Percentiles rank a stretch among this genome's conserved stretches.
These are phyloP conservation scores for Fusarium subtropicale DNA, from an alignment of 2,329 filamentous ascomycete species.

Conservation along the genomic window DNA sequence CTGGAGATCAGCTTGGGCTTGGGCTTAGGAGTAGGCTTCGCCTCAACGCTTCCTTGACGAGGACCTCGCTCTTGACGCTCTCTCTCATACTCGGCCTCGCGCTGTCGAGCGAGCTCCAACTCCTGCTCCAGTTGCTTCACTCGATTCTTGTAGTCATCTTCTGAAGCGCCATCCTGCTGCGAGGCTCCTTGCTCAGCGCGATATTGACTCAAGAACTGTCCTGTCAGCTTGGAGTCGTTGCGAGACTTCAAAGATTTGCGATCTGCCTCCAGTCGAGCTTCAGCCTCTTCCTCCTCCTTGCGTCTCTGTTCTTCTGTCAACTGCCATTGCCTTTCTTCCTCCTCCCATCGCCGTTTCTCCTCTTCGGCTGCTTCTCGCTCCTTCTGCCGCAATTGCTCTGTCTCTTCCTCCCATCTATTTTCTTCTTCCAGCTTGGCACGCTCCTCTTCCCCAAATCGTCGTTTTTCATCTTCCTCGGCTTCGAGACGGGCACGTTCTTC, in stretches of 20 bases:
- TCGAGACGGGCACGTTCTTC: conserved; percentile 69
- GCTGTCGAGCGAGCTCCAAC: conserved; percentile 69
- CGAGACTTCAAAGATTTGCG: conserved; percentile 70
- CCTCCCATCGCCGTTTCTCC: conserved; percentile 80
- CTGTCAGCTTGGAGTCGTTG: conserved; percentile 77
- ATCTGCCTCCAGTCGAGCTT: conserved; percentile 74
- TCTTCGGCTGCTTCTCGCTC: conserved; percentile 72
- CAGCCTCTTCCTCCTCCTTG: conserved; percentile 78
- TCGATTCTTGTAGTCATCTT: conserved; percentile 69
- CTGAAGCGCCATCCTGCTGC: conserved; percentile 48
- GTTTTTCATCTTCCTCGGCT: conserved; percentile 64
- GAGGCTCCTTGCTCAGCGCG: conserved; percentile 70
- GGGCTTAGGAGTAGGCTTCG: conserved; percentile 40
- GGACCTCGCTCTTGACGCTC: conserved; percentile 64
- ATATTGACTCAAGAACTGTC: conserved; percentile 89
- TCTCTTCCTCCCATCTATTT: conserved; percentile 74
- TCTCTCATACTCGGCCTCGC: conserved; percentile 72
- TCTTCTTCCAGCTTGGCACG: conserved; percentile 72
- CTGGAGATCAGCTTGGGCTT: conserved; percentile 52
- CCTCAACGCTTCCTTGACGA: conserved; percentile 24
- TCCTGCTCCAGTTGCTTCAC: conserved; percentile 84
- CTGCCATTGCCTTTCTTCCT: conserved; percentile 81
- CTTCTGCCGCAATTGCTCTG: conserved; percentile 67
- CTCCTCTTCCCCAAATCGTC: conserved; percentile 71
- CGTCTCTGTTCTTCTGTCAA: conserved; percentile 78